phyloP scores from a whole-genome alignment of 192 early-diverging fungal species.

The Cladochytrium replicatum region DNA sequence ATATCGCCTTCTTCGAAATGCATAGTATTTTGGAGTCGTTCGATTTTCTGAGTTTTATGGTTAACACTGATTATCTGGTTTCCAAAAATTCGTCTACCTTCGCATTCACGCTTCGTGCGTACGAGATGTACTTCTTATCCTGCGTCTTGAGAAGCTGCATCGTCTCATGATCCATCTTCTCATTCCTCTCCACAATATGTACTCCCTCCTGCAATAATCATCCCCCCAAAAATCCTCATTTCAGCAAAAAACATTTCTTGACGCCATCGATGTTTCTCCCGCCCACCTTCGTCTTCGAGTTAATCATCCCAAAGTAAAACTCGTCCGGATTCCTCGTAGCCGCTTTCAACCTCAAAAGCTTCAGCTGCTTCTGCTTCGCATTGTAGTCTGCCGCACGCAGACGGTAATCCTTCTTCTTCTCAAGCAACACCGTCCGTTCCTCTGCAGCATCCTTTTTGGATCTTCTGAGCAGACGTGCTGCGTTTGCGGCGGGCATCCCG shows the following conservation, averaged over 20 bases:
- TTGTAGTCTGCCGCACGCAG: slow-evolving; percentile 86
- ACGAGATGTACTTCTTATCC: slow-evolving; percentile 79
- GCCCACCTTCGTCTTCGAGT: slow-evolving; percentile 61
- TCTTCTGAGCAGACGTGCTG: slow-evolving; percentile 15
- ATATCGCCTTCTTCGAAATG: slow-evolving; percentile 47
- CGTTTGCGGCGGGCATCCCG: slow-evolving; percentile 49
- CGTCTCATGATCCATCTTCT: slow-evolving; percentile 66
- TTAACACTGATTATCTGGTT: background rate
- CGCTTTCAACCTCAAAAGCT: slow-evolving; percentile 79
- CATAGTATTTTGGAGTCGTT: slow-evolving; percentile 57
- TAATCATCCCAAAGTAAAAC: slow-evolving; percentile 98
- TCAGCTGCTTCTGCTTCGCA: slow-evolving; percentile 74
- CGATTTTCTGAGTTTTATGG: slow-evolving; percentile 44
- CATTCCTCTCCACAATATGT: slow-evolving; percentile 55
- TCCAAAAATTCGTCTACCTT: slow-evolving; percentile 35
- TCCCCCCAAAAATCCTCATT: background rate
- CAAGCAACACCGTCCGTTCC: slow-evolving; percentile 88
- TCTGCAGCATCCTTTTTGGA: slow-evolving; percentile 47
- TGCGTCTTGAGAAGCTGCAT: slow-evolving; percentile 83
- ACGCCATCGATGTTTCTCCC: background rate
- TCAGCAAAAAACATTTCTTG: background rate
- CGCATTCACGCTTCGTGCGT: slow-evolving; percentile 66
- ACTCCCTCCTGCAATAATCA: slow-evolving; percentile 47
- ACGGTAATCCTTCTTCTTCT: slow-evolving; percentile 98
- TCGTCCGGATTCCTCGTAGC: slow-evolving; percentile 87